Conservation (phyloP, 176 grass and related monocot genomes). For the Rhynchospora tenuis region DNA sequence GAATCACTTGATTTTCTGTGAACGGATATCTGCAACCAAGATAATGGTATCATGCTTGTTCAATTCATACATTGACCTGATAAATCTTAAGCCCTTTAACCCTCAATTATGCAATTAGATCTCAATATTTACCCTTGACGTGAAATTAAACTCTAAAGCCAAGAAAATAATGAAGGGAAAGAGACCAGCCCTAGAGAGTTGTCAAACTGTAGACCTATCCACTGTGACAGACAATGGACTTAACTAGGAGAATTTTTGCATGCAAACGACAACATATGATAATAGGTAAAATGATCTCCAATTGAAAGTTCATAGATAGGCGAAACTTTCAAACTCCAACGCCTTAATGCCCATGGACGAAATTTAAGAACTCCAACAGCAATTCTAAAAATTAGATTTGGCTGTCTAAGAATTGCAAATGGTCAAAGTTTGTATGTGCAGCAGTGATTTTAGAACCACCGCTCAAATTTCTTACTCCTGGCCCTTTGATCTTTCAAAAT, state of each 20-base stretch:
- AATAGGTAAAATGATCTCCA: background rate
- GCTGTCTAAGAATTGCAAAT: background rate
- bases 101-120: background rate
- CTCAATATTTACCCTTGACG: background rate
- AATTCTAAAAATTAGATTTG: background rate
- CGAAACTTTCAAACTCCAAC: background rate
- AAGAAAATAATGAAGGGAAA: background rate
- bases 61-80: background rate
- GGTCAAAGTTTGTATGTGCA: background rate
- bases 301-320: background rate
- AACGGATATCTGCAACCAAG: slow-evolving; percentile 77
- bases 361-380: background rate
- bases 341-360: background rate
- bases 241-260: background rate
- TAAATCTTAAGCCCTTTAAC: background rate
- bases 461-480: background rate
- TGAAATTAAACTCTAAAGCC: background rate
- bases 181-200: background rate
- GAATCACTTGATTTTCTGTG: slow-evolving; percentile 57
- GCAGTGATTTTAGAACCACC: background rate
- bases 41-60: background rate
- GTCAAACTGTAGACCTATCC: background rate
- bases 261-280: background rate
- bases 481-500: background rate
- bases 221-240: background rate